Evolutionary conservation across 2,329 filamentous ascomycete species (phyloP), one percentile per base, ranked within the genome.

Genomic region (Botrytis galanthina): DNA sequence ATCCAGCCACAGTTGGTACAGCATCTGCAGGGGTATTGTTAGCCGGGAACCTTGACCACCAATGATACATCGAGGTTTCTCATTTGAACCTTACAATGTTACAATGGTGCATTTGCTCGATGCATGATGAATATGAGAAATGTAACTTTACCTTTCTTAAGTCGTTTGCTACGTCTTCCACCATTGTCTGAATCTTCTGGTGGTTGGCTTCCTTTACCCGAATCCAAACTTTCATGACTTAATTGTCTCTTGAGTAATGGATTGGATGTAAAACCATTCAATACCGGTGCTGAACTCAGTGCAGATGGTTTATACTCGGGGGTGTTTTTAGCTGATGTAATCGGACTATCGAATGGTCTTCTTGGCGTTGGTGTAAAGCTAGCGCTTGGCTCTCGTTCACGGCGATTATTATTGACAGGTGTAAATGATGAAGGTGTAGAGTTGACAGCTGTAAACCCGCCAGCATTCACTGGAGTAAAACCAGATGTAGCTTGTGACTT

Each of bases 1-100:
- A 98, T 72, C 96, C 96, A 76, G 94, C 94, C 77, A 99, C 94
- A 48, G 93, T 97, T 61, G 95, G 94, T 51, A 91, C 88, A 61
- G 86, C 85, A 82, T 90, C 88, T 86, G 81, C 77, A 82, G 75
- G 79, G 78, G 76, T 79, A 75, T 76, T 75, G 81, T 84, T 83
- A 84, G 84, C 80, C 73, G 73, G 73, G 76, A 69, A 72, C 68
- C 70, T 61, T 32, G 63, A 70, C 75, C 75, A 71, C 78, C 78
- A 78, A 79, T 80, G 72, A 73, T 69, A 67, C 75, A 60, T 72
- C 48, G 42, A 70, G 61, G 35, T 44, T 71, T 72, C 72, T 39
- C 71, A 72, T 62, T 73, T 66, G 44, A 69, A 70, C 66, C 71
- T 64, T 39, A 16, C 20, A 35, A 42, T 71, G 70, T 71, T 66